phyloP scores from a whole-genome alignment of 1,284 basidiomycete genomes.

The Blastosporella zonata region DNA sequence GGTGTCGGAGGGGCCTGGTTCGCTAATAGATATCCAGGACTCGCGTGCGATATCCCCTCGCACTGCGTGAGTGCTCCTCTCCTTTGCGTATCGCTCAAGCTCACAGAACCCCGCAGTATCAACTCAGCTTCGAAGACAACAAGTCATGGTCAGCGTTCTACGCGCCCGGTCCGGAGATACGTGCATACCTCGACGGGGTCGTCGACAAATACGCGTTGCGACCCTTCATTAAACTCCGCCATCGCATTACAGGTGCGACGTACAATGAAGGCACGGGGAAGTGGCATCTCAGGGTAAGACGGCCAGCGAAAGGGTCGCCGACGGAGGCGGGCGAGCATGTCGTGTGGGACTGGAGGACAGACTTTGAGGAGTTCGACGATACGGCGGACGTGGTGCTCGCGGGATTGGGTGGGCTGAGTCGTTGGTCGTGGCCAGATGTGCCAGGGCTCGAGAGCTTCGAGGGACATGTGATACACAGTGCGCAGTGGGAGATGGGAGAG shows the following conservation, averaged over 20 bases:
- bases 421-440: conserved; percentile 62
- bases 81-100: not conserved
- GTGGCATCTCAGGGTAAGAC: conserved; percentile 52
- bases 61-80: conserved; percentile 39
- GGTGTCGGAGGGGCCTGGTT: conserved; percentile 62
- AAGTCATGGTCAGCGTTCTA: conserved; percentile 61
- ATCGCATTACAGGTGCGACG: conserved; percentile 47
- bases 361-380: conserved; percentile 48
- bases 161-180: conserved; percentile 56
- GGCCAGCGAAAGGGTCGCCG: conserved; percentile 24
- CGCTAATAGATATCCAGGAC: conserved; percentile 41
- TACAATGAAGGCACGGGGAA: conserved; percentile 50
- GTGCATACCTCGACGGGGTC: conserved; percentile 47
- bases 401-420: conserved; percentile 45
- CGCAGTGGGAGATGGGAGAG: conserved; percentile 49
- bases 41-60: conserved; percentile 57
- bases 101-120: conserved; percentile 42
- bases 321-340: conserved; percentile 18
- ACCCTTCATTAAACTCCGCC: conserved; percentile 50
- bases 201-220: conserved; percentile 57
- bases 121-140: conserved; percentile 55
- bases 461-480: conserved; percentile 53
- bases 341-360: conserved; percentile 23
- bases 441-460: conserved; percentile 48
- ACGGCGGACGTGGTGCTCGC: conserved; percentile 52